These are phyloP conservation scores for Phytopythium mirpurense DNA, from an alignment of 352 stramenopile genomes.

Conservation along the genomic window DNA sequence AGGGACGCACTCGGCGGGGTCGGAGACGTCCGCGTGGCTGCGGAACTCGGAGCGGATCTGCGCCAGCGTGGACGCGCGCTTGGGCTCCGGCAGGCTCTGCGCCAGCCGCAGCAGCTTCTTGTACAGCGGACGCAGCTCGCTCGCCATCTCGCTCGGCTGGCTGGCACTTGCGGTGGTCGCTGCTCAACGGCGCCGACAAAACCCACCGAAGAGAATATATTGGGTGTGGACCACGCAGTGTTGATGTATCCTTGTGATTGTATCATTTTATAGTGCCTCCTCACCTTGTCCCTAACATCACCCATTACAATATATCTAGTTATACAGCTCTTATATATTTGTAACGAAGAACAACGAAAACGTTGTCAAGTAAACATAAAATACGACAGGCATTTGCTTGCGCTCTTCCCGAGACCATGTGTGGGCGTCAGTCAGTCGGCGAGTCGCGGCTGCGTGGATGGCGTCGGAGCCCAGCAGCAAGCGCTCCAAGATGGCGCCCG, in stretches of 20 bases:
- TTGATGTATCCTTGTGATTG: no score
- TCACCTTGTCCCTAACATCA: not conserved
- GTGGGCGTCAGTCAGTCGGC: no score
- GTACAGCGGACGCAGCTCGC: constrained; percentile 69
- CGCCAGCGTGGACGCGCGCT: constrained; percentile 55
- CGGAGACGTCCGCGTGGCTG: constrained; percentile 41
- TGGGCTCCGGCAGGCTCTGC: constrained; percentile 63
- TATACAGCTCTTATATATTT: not conserved
- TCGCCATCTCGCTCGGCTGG: constrained; percentile 10
- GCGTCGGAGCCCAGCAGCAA: constrained; percentile 10
- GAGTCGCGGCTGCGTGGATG: constrained; percentile 1
- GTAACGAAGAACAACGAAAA: not conserved
- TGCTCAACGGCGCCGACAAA: not conserved
- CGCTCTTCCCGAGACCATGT: no score
- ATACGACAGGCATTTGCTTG: no score
- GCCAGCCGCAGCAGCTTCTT: constrained; percentile 82
- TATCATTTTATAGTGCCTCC: not conserved
- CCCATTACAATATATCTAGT: not conserved
- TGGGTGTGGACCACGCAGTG: not conserved
- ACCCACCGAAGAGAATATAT: not conserved
- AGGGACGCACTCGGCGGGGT: constrained; percentile 57
- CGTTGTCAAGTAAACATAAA: no score
- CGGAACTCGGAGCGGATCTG: constrained; percentile 81
- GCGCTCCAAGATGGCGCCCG: constrained; percentile 34
- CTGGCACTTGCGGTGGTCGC: not conserved